A percentile compares a stretch with the other conserved stretches of the same genome.
Evolutionary conservation across 306 rosid genomes (phyloP).

Genomic region (Cyclanthera cordifolia): DNA sequence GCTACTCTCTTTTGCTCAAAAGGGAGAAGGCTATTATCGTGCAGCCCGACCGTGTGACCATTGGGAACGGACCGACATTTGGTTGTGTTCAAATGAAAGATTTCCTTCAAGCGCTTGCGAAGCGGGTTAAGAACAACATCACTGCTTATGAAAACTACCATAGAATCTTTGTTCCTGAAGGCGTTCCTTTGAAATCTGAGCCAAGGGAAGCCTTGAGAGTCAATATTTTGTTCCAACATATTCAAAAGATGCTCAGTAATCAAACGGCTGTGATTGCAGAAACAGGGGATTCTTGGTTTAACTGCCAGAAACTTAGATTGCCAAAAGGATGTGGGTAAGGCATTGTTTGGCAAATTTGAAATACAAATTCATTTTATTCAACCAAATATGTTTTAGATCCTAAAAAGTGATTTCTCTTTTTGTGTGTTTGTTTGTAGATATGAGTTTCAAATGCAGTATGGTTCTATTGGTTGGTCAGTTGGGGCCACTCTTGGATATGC

Average conservation of each 20-base stretch:
- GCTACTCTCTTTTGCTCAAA: conserved; percentile 54
- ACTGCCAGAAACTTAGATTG: conserved; percentile 39
- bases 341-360: not conserved
- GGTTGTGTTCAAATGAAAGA: conserved; percentile 57
- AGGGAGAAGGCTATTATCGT: conserved; percentile 47
- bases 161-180: conserved; percentile 55
- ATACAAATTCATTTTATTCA: not conserved
- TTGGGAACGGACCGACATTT: conserved; percentile 43
- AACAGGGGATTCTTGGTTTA: conserved; percentile 67
- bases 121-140: conserved; percentile 26
- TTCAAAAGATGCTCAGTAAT: conserved; percentile 35
- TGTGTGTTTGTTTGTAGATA: conserved; percentile 27
- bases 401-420: too few relatives aligned
- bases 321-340: conserved; percentile 54
- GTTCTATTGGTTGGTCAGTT: conserved; percentile 91
- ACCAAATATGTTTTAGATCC: too few relatives aligned
- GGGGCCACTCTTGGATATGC: conserved; percentile 93
- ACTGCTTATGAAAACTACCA: conserved; percentile 39
- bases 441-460: conserved; percentile 96
- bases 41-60: conserved; percentile 42
- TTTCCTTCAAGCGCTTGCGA: conserved; percentile 32
- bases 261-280: conserved; percentile 57
- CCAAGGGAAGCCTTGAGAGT: conserved; percentile 49
- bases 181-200: conserved; percentile 32
- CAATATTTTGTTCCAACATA: conserved; percentile 45